phyloP scores from a whole-genome alignment of 805 yeast genomes.

The Geotrichum ghanense region DNA sequence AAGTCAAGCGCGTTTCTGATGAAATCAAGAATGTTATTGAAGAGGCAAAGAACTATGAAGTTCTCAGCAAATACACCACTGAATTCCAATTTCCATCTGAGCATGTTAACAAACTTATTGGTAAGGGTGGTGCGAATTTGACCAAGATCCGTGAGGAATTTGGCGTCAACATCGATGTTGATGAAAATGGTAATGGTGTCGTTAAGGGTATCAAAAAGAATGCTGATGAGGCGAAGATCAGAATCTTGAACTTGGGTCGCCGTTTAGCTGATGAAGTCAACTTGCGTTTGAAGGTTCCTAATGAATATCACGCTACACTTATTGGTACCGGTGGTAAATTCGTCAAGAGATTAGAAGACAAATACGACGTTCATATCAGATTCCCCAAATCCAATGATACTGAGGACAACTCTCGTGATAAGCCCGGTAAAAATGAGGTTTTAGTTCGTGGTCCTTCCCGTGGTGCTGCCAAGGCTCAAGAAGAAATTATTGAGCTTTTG shows the following conservation, averaged over 20 bases:
- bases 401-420: constrained; percentile 8
- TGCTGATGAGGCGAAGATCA: constrained; percentile 58
- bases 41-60: constrained; percentile 42
- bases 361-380: constrained; percentile 68
- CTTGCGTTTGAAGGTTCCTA: constrained; percentile 56
- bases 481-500: constrained; percentile 71
- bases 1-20: constrained; percentile 42
- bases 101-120: constrained; percentile 72
- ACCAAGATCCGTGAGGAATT: constrained; percentile 58
- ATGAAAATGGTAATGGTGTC: constrained; percentile 43
- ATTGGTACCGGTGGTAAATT: constrained; percentile 78
- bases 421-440: constrained; percentile 40
- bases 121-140: constrained; percentile 74
- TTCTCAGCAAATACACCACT: constrained; percentile 34
- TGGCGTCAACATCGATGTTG: constrained; percentile 67
- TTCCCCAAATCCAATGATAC: constrained; percentile 39
- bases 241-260: constrained; percentile 48
- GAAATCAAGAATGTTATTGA: constrained; percentile 45
- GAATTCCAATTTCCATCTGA: constrained; percentile 51
- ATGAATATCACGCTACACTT: constrained; percentile 64
- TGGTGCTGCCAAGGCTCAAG: constrained; percentile 74
- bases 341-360: constrained; percentile 75
- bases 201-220: constrained; percentile 71
- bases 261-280: constrained; percentile 76
- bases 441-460: constrained; percentile 80